phyloP scores from a whole-genome alignment of 805 yeast genomes.

The Tetrapisispora nanseiensis region DNA sequence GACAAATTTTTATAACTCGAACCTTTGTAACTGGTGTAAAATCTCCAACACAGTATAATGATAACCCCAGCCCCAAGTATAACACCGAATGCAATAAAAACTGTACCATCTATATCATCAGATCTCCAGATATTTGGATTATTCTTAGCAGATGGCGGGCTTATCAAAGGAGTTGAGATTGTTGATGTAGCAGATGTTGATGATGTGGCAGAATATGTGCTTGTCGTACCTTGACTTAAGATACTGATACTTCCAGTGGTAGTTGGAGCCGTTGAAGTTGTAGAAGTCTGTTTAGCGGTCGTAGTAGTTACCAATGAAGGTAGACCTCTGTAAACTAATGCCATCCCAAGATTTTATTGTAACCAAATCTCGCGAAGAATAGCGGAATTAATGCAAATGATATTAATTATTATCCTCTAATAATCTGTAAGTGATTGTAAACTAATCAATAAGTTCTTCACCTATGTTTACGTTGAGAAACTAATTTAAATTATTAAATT shows the following conservation, averaged over 20 bases:
- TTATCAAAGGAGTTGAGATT: conserved; percentile 27
- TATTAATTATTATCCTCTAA: no score
- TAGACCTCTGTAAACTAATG: neutral
- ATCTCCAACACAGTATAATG: conserved; percentile 43
- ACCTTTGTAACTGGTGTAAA: conserved; percentile 39
- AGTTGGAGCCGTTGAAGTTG: neutral
- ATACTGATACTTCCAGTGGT: neutral
- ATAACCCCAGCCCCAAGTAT: conserved; percentile 51
- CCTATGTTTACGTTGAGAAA: no score
- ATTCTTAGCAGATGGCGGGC: conserved; percentile 44
- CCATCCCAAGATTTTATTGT: no score
- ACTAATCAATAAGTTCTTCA: no score
- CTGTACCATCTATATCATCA: conserved; percentile 51
- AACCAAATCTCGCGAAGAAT: no score
- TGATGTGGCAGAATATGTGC: neutral
- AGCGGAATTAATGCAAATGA: no score
- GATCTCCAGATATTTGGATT: conserved; percentile 58
- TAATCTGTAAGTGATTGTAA: no score
- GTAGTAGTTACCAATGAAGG: conserved; percentile 4
- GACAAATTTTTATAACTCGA: conserved; percentile 40
- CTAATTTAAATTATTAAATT: no score
- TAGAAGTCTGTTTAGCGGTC: neutral
- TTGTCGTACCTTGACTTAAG: neutral
- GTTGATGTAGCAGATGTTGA: conserved; percentile 14
- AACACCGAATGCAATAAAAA: conserved; percentile 73